Conservation (phyloP, 352 stramenopile genomes). For the Pythium guiyangense region DNA sequence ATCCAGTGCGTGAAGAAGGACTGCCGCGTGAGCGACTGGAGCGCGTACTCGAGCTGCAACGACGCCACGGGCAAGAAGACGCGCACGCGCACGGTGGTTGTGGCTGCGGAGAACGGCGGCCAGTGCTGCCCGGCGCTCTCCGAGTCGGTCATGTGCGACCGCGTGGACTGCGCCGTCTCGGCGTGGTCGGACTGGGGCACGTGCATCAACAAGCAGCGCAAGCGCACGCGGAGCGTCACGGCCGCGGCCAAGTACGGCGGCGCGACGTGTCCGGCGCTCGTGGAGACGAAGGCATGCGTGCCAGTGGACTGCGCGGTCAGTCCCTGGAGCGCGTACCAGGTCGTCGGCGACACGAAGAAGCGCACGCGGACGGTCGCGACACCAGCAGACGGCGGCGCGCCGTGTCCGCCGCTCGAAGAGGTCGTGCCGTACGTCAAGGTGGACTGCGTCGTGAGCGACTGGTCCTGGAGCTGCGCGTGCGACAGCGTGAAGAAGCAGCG, state of each 20-base stretch:
- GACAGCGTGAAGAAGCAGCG: constrained; percentile 30
- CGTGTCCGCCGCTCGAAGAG: constrained; percentile 39
- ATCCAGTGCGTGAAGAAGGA: constrained; percentile 19
- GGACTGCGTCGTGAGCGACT: constrained; percentile 39
- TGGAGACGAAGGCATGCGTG: constrained; percentile 23
- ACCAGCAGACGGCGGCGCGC: constrained; percentile 30
- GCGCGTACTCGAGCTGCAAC: constrained; percentile 28
- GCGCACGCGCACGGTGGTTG: constrained; percentile 35
- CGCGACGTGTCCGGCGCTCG: constrained; percentile 17
- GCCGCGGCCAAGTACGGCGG: constrained; percentile 36
- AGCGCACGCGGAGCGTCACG: constrained; percentile 25
- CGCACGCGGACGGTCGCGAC: constrained; percentile 32
- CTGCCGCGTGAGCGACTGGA: constrained; percentile 31
- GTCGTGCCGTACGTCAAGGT: constrained; percentile 29
- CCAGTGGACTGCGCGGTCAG: constrained; percentile 41
- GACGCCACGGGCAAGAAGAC: constrained; percentile 30
- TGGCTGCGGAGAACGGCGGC: constrained; percentile 30
- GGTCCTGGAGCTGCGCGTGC: constrained; percentile 29
- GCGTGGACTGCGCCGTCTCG: constrained; percentile 37
- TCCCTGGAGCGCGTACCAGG: constrained; percentile 26
- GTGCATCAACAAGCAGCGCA: constrained; percentile 32
- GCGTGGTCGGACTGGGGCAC: constrained; percentile 35
- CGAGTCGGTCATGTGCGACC: constrained; percentile 27
- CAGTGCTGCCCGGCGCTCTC: constrained; percentile 19
- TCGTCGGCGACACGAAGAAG: constrained; percentile 32